Conservation (phyloP, 2,329 filamentous ascomycete genomes). For the Drechslerella coelobrocha region DNA sequence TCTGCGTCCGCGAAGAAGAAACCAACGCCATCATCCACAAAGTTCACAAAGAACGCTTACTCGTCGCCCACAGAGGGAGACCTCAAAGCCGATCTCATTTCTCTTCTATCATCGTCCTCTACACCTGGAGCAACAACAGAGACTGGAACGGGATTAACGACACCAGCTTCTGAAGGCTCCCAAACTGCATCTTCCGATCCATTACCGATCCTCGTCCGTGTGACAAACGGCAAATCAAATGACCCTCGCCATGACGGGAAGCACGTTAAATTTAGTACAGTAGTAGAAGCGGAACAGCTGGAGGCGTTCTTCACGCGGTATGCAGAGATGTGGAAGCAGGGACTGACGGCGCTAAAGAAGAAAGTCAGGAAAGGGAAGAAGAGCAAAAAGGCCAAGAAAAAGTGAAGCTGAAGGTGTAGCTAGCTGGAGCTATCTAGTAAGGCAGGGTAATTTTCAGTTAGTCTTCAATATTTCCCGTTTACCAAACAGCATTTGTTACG, state of each 20-base stretch:
- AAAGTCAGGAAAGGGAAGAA: slow-evolving; percentile 86
- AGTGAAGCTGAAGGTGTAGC: slow-evolving; percentile 65
- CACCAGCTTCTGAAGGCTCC: slow-evolving; percentile 57
- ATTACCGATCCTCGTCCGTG: slow-evolving; percentile 76
- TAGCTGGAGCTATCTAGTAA: neutral
- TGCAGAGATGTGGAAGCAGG: slow-evolving; percentile 86
- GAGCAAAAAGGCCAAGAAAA: slow-evolving; percentile 77
- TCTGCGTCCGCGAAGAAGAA: slow-evolving; percentile 56
- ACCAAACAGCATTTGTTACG: too few relatives aligned
- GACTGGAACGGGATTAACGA: slow-evolving; percentile 56
- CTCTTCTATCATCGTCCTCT: slow-evolving; percentile 28
- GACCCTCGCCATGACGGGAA: slow-evolving; percentile 62
- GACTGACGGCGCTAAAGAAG: slow-evolving; percentile 90
- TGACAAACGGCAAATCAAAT: slow-evolving; percentile 76
- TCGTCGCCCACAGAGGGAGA: slow-evolving; percentile 61
- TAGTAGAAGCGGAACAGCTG: slow-evolving; percentile 77
- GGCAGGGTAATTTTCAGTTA: neutral
- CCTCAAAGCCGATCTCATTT: slow-evolving; percentile 68
- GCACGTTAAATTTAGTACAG: slow-evolving; percentile 78
- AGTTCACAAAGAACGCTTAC: slow-evolving; percentile 52
- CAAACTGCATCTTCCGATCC: slow-evolving; percentile 57
- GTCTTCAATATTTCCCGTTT: too few relatives aligned
- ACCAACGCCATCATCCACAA: slow-evolving; percentile 24
- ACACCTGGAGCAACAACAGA: neutral
- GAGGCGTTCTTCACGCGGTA: slow-evolving; percentile 84